A percentile compares a stretch with the other conserved stretches of the same genome.
phyloP scores from a whole-genome alignment of 1,139 yeast genomes.

The Lodderomyces theae region DNA sequence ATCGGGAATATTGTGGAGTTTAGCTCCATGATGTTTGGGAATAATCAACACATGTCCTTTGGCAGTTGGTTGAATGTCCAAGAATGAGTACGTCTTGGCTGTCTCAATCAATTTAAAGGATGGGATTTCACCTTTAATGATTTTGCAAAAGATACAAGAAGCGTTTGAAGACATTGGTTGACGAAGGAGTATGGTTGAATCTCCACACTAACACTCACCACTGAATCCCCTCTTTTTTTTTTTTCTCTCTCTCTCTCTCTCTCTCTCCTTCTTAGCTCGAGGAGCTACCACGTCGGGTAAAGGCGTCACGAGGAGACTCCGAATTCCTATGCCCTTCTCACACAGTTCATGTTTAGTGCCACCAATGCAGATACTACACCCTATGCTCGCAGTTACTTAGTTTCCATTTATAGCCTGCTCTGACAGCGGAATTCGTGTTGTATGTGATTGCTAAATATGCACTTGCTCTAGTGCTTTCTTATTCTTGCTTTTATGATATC shows the following conservation, averaged over 20 bases:
- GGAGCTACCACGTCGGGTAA: neutral
- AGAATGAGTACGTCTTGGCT: slow-evolving; percentile 70
- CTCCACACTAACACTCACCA: too few relatives aligned
- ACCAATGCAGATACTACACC: too few relatives aligned
- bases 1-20: slow-evolving; percentile 87
- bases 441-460: too few relatives aligned
- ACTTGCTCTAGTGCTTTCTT: too few relatives aligned
- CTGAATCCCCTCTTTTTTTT: neutral
- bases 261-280: too few relatives aligned
- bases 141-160: slow-evolving; percentile 85
- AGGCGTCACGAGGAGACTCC: too few relatives aligned
- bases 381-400: too few relatives aligned
- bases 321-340: too few relatives aligned
- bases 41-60: slow-evolving; percentile 85
- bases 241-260: neutral
- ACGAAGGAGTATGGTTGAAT: neutral
- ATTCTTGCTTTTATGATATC: too few relatives aligned
- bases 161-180: slow-evolving; percentile 11
- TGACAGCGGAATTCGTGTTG: too few relatives aligned
- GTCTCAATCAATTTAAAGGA: slow-evolving; percentile 86
- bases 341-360: too few relatives aligned
- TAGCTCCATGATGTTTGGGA: slow-evolving; percentile 91
- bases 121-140: slow-evolving; percentile 92
- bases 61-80: slow-evolving; percentile 90
- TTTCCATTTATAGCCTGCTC: too few relatives aligned